phyloP scores from a whole-genome alignment of 176 grass and related monocot species.

The Hordeum marinum region DNA sequence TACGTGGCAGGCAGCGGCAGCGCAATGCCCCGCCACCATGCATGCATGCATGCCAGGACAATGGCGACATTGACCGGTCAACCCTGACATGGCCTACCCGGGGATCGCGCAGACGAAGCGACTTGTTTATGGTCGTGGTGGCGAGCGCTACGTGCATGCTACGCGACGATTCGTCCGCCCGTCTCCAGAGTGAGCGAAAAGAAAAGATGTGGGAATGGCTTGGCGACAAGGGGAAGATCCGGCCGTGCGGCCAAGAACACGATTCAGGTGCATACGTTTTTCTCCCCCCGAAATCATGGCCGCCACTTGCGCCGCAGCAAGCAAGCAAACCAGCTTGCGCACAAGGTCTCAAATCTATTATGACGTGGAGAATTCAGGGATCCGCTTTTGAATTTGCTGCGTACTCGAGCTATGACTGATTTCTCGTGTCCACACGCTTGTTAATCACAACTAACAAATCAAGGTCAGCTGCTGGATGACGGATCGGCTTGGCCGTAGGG shows the following conservation, averaged over 20 bases:
- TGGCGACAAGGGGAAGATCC: constrained; percentile 6
- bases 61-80: background rate
- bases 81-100: background rate
- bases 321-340: background rate
- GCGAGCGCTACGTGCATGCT: too few species aligned
- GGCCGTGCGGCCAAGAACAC: background rate
- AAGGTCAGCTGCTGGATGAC: too few species aligned
- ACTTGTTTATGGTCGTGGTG: background rate
- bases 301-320: background rate
- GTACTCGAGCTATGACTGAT: too few species aligned
- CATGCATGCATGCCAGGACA: background rate
- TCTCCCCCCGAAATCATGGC: background rate
- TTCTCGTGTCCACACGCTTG: too few species aligned
- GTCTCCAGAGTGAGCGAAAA: background rate
- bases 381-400: too few species aligned
- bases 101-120: background rate
- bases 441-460: too few species aligned
- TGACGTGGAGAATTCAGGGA: too few species aligned
- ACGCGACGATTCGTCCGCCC: background rate
- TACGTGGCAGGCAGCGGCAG: background rate
- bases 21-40: background rate
- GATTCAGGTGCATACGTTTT: background rate
- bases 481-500: too few species aligned
- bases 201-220: background rate
- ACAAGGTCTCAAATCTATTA: too few species aligned